phyloP scores from a whole-genome alignment of 345 rosid species.

The Lumnitzera littorea region DNA sequence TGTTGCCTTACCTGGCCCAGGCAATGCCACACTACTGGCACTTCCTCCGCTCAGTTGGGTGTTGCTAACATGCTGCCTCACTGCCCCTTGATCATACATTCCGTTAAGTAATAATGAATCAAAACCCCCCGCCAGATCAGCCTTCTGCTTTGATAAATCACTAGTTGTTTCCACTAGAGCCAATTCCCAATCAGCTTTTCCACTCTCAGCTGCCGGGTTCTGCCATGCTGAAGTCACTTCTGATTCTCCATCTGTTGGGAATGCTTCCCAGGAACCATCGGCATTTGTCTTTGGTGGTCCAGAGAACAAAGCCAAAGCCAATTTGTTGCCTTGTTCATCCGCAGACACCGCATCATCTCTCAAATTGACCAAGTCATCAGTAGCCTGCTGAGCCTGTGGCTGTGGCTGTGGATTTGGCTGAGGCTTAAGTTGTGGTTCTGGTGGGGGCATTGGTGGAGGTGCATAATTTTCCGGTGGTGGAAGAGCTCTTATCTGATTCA shows the following conservation, averaged over 20 bases:
- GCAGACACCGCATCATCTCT: constrained; percentile 54
- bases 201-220: constrained; percentile 62
- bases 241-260: constrained; percentile 43
- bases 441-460: constrained; percentile 22
- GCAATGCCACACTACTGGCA: constrained; percentile 60
- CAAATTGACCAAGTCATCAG: constrained; percentile 61
- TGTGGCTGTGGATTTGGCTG: constrained; percentile 54
- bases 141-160: constrained; percentile 57
- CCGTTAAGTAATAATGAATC: constrained; percentile 63
- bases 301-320: constrained; percentile 70
- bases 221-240: constrained; percentile 55
- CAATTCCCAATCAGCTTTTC: constrained; percentile 85
- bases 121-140: constrained; percentile 57
- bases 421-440: constrained; percentile 41
- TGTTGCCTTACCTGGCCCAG: constrained; percentile 26
- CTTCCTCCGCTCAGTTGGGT: constrained; percentile 62
- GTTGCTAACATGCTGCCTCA: constrained; percentile 59
- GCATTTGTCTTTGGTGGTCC: constrained; percentile 30
- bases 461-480: constrained; percentile 48
- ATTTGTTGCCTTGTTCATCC: constrained; percentile 73
- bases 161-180: constrained; percentile 77
- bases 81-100: constrained; percentile 78
- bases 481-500: constrained; percentile 68
- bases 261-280: constrained; percentile 78
- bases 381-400: constrained; percentile 29